A percentile compares a stretch with the other conserved stretches of the same genome.
phyloP scores from a whole-genome alignment of 805 yeast genomes.

The Spathaspora hagerdaliae region DNA sequence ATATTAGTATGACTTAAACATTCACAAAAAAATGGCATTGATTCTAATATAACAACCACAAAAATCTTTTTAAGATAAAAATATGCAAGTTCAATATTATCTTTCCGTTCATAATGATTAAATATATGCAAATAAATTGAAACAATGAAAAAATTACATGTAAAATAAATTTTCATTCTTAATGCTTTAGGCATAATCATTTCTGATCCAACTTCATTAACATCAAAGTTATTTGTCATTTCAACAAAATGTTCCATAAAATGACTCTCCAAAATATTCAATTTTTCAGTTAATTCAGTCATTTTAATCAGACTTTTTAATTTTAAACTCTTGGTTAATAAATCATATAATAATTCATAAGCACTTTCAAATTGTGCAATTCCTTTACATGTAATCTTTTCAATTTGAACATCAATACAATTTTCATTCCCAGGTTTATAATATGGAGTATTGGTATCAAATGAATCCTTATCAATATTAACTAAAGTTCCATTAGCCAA shows the following conservation, averaged over 20 bases:
- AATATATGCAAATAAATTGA: conserved; percentile 32
- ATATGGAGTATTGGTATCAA: conserved; percentile 27
- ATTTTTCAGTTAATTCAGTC: conserved; percentile 14
- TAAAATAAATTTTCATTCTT: conserved; percentile 20
- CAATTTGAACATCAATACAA: conserved; percentile 33
- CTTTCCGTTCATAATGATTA: conserved; percentile 33
- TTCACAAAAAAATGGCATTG: conserved; percentile 29
- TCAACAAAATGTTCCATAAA: conserved; percentile 26
- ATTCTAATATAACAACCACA: conserved; percentile 20
- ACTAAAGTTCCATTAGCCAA: conserved; percentile 29
- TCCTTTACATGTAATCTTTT: conserved; percentile 27
- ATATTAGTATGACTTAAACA: conserved; percentile 24
- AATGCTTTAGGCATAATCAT: conserved; percentile 5
- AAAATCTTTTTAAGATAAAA: conserved; percentile 29
- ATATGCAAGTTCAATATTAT: conserved; percentile 25
- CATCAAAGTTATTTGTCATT: conserved; percentile 20
- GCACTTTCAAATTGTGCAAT: conserved; percentile 23
- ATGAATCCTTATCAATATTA: conserved; percentile 22
- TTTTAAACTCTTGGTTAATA: conserved; percentile 19
- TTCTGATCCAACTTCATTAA: conserved; percentile 11
- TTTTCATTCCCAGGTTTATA: conserved; percentile 33
- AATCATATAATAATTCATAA: conserved; percentile 20
- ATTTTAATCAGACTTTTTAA: conserved; percentile 17
- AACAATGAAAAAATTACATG: conserved; percentile 21
- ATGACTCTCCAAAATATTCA: conserved; percentile 34